Evolutionary conservation across 306 rosid species (phyloP), one percentile per base, ranked within the genome.

Genomic region (Prunus fruticosa): DNA sequence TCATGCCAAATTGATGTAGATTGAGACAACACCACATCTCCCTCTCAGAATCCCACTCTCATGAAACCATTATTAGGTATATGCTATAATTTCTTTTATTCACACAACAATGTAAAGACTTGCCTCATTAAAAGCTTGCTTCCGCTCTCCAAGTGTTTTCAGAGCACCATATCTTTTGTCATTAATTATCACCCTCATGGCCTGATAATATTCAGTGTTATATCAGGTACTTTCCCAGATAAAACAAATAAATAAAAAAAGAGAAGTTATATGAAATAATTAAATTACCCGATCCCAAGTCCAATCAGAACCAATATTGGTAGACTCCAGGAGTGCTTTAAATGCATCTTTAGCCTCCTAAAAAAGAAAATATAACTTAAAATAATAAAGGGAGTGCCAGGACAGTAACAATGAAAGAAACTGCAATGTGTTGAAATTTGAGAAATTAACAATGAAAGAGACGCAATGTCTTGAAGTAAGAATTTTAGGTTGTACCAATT

Each of bases 121-220:
- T 86, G 91, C 97, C 98, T 93, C 98, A 72, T 85, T 93, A 77
- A 91, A 93, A 81, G 84, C 98, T 83, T 93, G 98, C 77, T 93
- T 93, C 85, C 96, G 88, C 82, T 93, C 98, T 78, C 98, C 97
- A 8, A 93, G 96, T 71, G 98, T 80, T 86, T 91, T 93, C 69
- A 93, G 77, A 69, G 91, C 90, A 47, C 94, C 98, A 65, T 93
- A 93, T 65, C 96, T 88, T 86, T 90, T 93, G 82, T 93, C 98
- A 80, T 87, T 90, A 75, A 93, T 91, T 79, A 93, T 91, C 78
- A 88, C 83, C 78, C 98, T 81, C 98, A 93, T 93, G 20, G 97
- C 93, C 97, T 91, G 72, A 72, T 77, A 86, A 58, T 27, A 64
- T 76, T 64, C 43, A 80, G 58, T 22, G 65, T 60, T 66, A 22